Conservation (phyloP, 1,284 basidiomycete species). For the Bondarzewia mesenterica region DNA sequence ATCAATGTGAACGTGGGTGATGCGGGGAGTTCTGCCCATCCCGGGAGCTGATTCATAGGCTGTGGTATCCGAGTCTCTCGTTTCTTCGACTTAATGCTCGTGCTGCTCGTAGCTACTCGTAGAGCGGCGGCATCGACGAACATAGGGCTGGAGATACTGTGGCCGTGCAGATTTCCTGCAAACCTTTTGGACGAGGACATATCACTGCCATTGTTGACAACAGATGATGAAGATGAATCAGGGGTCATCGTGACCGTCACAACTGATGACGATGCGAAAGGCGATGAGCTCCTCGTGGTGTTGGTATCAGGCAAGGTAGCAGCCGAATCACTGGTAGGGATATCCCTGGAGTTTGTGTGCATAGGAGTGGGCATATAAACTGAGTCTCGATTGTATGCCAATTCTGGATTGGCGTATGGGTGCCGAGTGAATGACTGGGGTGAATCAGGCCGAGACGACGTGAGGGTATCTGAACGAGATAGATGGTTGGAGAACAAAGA, state of each 20-base stretch:
- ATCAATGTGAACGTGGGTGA: conserved; percentile 56
- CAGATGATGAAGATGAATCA: conserved; percentile 38
- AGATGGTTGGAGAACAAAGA: conserved; percentile 11
- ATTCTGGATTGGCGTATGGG: conserved; percentile 72
- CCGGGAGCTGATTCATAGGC: conserved; percentile 20
- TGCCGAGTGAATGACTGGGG: conserved; percentile 28
- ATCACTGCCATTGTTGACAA: conserved; percentile 8
- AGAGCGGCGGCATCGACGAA: conserved; percentile 19
- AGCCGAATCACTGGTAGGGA: conserved; percentile 39
- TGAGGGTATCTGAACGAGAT: conserved; percentile 9
- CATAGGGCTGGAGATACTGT: conserved; percentile 24
- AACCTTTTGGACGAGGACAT: conserved; percentile 7
- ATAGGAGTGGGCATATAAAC: conserved; percentile 2
- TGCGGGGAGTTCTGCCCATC: conserved; percentile 38
- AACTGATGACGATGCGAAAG: conserved; percentile 27
- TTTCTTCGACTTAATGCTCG: conserved; percentile 15
- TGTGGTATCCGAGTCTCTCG: conserved; percentile 27
- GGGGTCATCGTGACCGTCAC: conserved; percentile 34
- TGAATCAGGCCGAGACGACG: conserved; percentile 10
- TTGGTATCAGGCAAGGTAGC: conserved; percentile 46
- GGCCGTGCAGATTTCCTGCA: conserved; percentile 14
- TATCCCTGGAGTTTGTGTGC: neutral
- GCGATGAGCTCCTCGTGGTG: conserved; percentile 26
- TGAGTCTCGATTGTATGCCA: conserved; percentile 9
- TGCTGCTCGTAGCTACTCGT: conserved; percentile 9